Evolutionary conservation across 2,329 filamentous ascomycete genomes (phyloP), one percentile per base, ranked within the genome.

Genomic region (Raffaelea arxii): DNA sequence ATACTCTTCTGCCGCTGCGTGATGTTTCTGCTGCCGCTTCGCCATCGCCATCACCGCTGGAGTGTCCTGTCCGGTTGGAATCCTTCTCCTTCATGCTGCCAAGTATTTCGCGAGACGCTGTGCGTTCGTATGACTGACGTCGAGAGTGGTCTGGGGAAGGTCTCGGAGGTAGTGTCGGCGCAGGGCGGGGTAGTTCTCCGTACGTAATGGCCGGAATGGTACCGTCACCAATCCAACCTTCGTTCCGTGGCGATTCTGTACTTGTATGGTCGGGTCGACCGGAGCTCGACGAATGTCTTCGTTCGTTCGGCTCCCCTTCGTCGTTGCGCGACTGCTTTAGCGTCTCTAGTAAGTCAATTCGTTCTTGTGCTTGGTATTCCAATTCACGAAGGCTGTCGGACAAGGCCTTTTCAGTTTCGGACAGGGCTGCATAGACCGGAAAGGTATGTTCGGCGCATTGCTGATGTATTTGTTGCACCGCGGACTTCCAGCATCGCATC

Each of bases 291-390:
- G n/a, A n/a, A n/a, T n/a, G n/a, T n/a, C n/a, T n/a, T n/a, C n/a
- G n/a, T n/a, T n/a, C n/a, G n/a, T n/a, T n/a, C n/a, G n/a, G n/a
- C n/a, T n/a, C n/a, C n/a, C 14, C 14, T 36, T 65, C 62, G 18
- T 70, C 74, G 49, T 71, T 62, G 47, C 78, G 69, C n/a, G 78
- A 82, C 53, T 84, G 71, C 50, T 82, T 78, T 48, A 97, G 68
- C 6, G 90, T 84, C 59, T 92, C 84, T 6, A 97, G 73, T 27
- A 97, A 71, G 60, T 95, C 88, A 43, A 96, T 87, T 42, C 90
- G 78, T 65, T 97, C 91, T 63, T 92, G 91, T 65, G 90, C 96
- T 65, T 96, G 91, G 52, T 90, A 62, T 61, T 97, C 89, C 59
- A 97, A 76, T 57, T 89, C 77, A 49, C 80, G 78, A 50, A 97